Base-by-base conservation (phyloP, 148 eudicot species). In the Vaccinium corymbosum region DNA sequence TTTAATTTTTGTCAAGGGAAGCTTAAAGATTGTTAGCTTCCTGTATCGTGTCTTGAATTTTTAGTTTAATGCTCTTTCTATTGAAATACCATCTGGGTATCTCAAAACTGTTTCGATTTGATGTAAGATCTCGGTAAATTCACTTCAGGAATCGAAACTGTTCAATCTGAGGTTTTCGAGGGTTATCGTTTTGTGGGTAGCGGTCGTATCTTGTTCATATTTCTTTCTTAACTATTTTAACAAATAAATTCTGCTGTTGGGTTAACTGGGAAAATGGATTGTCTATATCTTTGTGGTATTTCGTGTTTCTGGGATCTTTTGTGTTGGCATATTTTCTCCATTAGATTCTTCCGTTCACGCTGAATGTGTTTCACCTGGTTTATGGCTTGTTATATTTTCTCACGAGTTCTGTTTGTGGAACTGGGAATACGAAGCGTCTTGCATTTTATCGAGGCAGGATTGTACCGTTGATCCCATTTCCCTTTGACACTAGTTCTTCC, bases 111-210 rank as follows among this genome's bases (percentile, higher is more conserved):
- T 13, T 13, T 51, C 9, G 50, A 7, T 49, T 66, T 27, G 35
- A 20, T 70, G 22, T 82, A 4, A 52, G 76, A 50, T 81, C 15
- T 66, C 22, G 46, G 61, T 81, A 56, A 32, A 52, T 57, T 48
- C n/a, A 15, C n/a, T 66, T 27, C 49, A 64, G 82, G 48, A 32
- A 48, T 48, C 32, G 46, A 27, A 66, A 66, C 59, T 81, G 15
- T 22, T 81, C 56, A 48, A 66, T 81, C 46, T 27, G 83, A 66
- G 38, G 76, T 68, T 81, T 49, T 3, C 48, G 16, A 20, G 32
- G 29, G 32, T 32, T 48, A 4, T 53, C 16, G 4, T 32, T 19
- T 4, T 35, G 3, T 20, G 78, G 48, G 49, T 29, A 8, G 25
- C 19, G 9, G 25, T 56, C 14, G 25, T 32, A 56, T 56, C 38